phyloP scores from a whole-genome alignment of 2,329 filamentous ascomycete species.

The Pseudogymnoascus sp. region DNA sequence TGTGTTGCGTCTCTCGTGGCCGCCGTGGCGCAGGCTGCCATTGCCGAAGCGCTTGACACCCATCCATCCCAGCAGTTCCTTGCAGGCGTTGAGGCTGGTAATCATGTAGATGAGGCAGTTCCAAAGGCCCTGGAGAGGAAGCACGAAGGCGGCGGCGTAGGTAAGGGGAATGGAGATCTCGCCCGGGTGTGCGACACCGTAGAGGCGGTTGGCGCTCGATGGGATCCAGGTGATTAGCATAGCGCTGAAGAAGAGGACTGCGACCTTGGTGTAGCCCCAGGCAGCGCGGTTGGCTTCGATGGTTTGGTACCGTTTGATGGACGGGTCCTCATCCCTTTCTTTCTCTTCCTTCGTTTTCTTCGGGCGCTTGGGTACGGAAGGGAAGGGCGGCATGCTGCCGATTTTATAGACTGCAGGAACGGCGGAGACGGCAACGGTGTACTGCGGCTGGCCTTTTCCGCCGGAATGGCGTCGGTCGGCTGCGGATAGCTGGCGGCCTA shows the following conservation, averaged over 20 bases:
- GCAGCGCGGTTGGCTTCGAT: slow-evolving; percentile 47
- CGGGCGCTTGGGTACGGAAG: not conserved
- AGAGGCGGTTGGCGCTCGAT: slow-evolving; percentile 69
- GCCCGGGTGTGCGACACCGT: slow-evolving; percentile 51
- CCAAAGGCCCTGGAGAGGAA: slow-evolving; percentile 79
- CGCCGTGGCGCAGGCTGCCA: not conserved
- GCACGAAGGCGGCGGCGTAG: slow-evolving; percentile 62
- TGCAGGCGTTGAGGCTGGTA: slow-evolving; percentile 59
- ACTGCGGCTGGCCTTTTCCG: slow-evolving; percentile 9
- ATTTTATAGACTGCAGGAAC: not conserved
- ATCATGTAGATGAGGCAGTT: slow-evolving; percentile 69
- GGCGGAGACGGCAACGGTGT: not conserved
- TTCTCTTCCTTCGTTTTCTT: slow-evolving; percentile 1
- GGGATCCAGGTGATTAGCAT: slow-evolving; percentile 69
- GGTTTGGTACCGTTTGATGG: not conserved
- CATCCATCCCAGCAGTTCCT: slow-evolving; percentile 29
- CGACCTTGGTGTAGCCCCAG: slow-evolving; percentile 62
- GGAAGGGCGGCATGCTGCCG: slow-evolving; percentile 7
- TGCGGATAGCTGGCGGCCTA: slow-evolving; percentile 6
- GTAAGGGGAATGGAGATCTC: slow-evolving; percentile 50
- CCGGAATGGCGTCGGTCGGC: slow-evolving; percentile 22
- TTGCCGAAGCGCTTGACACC: not conserved
- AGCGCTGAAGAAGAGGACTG: slow-evolving; percentile 62
- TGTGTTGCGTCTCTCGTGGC: not conserved
- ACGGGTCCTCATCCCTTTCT: not conserved